Evolutionary conservation across 495 filamentous ascomycete genomes (phyloP), one percentile per base, ranked within the genome.

Genomic region (Monascus purpureus): DNA sequence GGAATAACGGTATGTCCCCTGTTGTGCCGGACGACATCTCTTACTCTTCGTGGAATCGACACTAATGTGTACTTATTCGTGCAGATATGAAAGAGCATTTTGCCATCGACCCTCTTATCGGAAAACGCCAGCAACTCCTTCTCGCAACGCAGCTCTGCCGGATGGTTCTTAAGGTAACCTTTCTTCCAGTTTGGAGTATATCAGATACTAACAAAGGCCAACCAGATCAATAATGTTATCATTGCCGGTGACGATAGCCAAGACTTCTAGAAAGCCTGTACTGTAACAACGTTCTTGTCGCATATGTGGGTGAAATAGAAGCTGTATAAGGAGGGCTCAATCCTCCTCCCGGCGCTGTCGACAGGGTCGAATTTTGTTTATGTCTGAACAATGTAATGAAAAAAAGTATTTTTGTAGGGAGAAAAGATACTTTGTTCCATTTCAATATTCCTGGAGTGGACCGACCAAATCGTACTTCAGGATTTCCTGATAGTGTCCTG

Each of bases 101-200:
- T 58, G 92, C 94, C 36, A 94, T 99, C 47, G 90, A 99, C 46
- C 90, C 90, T 17, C 63, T 99, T 36, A 96, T 99, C 49, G 86
- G 87, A 38, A 99, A 99, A 70, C 74, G 84, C 50, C 85, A 93
- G 65, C 90, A 99, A 60, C 70, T 99, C 36, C 68, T 94, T 54
- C 70, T 99, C 32, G 90, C 90, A 11, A 96, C 90, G 13, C 90
- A 99, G 63, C 72, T 99, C 17, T 96, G 92, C 66, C 77, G 90
- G 35, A 99, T 99, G 90, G 90, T 99, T 42, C 72, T 99, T 36
- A 99, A 99, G 75, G 80, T 90, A 53, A 71, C 19, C 17, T 25
- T n/a, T 29, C 31, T 11, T 24, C 15, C 24, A n/a, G 12, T 20
- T 17, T 31, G 6, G 17, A 7, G 31, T 9, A 6, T 8, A 13